phyloP scores from a whole-genome alignment of 345 rosid genomes.

The Nasturtium officinale region DNA sequence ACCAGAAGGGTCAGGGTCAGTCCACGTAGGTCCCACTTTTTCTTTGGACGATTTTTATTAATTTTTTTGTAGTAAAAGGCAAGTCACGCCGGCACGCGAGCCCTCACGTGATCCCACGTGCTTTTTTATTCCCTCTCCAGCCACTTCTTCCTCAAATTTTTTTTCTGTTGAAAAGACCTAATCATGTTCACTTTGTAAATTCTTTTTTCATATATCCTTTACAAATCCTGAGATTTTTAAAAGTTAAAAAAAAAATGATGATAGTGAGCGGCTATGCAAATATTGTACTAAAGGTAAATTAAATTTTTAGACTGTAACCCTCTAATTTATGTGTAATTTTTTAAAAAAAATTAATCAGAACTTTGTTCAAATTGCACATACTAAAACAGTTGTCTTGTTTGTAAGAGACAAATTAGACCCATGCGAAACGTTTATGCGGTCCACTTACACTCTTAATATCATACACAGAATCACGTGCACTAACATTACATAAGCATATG shows the following conservation, averaged over 20 bases:
- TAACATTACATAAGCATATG: slow-evolving; percentile 23
- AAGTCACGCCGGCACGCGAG: slow-evolving; percentile 68
- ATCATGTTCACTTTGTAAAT: not conserved
- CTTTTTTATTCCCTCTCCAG: slow-evolving; percentile 33
- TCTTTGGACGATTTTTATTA: slow-evolving; percentile 9
- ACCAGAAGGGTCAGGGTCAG: slow-evolving; percentile 15
- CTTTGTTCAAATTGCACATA: not conserved
- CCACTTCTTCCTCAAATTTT: not conserved
- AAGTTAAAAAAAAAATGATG: too few relatives aligned
- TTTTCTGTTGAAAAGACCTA: not conserved
- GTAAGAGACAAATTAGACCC: not conserved
- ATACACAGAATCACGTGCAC: not conserved
- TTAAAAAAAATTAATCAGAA: not conserved
- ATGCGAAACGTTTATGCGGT: not conserved
- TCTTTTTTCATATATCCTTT: not conserved
- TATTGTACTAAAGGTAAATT: not conserved
- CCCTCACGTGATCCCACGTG: slow-evolving; percentile 66
- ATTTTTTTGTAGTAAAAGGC: slow-evolving; percentile 47
- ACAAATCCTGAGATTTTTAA: not conserved
- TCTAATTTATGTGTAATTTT: not conserved
- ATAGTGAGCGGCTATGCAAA: not conserved
- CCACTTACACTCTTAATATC: not conserved
- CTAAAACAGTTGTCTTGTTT: not conserved
- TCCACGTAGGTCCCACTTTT: slow-evolving; percentile 50
- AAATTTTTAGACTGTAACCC: not conserved